These are phyloP conservation scores for Colletotrichum lini DNA, from an alignment of 2,329 filamentous ascomycete genomes.

Conservation along the genomic window DNA sequence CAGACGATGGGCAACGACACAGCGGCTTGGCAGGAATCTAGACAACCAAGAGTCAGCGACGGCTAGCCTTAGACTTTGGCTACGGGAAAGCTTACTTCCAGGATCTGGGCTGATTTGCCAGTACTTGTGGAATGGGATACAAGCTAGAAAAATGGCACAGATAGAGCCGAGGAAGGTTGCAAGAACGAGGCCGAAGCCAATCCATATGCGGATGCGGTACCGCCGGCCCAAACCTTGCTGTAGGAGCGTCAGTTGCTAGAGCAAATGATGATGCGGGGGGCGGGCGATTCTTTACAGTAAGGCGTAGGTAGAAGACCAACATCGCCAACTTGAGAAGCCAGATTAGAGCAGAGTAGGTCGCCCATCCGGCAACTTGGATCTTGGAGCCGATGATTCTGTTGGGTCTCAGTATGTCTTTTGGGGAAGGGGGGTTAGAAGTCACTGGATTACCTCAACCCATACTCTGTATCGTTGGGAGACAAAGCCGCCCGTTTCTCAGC, in stretches of 20 bases:
- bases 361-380: constrained; percentile 70
- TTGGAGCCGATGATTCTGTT: constrained; percentile 68
- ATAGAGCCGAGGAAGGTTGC: constrained; percentile 65
- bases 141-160: constrained; percentile 65
- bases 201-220: constrained; percentile 61
- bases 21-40: constrained; percentile 64
- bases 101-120: constrained; percentile 74
- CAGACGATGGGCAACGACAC: constrained; percentile 66
- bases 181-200: constrained; percentile 65
- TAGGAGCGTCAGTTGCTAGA: not conserved
- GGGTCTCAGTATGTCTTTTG: not conserved
- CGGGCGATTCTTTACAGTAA: constrained; percentile 55
- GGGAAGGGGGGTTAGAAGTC: no score
- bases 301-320: constrained; percentile 68
- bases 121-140: constrained; percentile 66
- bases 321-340: constrained; percentile 71
- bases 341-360: constrained; percentile 66
- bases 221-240: constrained; percentile 55
- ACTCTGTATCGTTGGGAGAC: constrained; percentile 61
- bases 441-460: constrained; percentile 51
- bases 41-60: constrained; percentile 23
- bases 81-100: constrained; percentile 58
- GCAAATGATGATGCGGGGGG: no score
- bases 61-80: not conserved
- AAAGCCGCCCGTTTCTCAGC: constrained; percentile 62